phyloP scores from a whole-genome alignment of 2,329 filamentous ascomycete species.

The Epichloe festucae region DNA sequence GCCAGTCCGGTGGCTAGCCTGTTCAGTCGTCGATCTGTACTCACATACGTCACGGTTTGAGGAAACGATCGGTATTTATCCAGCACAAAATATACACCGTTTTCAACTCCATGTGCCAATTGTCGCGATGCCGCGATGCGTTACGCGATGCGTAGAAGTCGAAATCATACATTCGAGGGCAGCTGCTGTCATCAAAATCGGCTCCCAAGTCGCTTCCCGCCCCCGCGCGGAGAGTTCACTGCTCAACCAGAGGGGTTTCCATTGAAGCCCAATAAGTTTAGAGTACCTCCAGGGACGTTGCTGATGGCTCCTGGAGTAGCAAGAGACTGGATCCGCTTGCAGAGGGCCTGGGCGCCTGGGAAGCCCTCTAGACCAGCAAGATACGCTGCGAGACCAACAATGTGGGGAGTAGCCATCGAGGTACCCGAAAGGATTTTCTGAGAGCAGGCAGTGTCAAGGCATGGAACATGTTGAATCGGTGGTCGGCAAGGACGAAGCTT shows the following conservation, averaged over 20 bases:
- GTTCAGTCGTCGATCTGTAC: too few species aligned
- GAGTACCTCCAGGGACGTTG: conserved; percentile 10
- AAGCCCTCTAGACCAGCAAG: conserved; percentile 27
- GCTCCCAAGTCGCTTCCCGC: background rate
- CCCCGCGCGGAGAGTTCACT: background rate
- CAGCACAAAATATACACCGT: too few species aligned
- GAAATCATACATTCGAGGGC: too few species aligned
- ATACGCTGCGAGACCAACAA: conserved; percentile 29
- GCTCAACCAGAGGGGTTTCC: conserved; percentile 5
- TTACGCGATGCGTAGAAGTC: too few species aligned
- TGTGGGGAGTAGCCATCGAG: conserved; percentile 30
- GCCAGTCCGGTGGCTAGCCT: too few species aligned
- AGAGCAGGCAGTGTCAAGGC: background rate
- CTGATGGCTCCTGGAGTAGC: conserved; percentile 13
- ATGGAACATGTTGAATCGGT: background rate
- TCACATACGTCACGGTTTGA: too few species aligned
- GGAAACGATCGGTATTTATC: too few species aligned
- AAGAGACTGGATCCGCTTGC: background rate
- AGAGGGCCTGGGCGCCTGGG: conserved; percentile 11
- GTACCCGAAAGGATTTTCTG: conserved; percentile 29
- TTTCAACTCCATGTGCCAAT: too few species aligned
- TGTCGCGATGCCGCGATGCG: too few species aligned
- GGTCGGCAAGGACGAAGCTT: background rate
- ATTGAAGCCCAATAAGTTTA: conserved; percentile 14
- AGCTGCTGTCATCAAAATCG: background rate